Evolutionary conservation across 176 grass and related monocot genomes (phyloP).

Genomic region (Triticum turgidum): DNA sequence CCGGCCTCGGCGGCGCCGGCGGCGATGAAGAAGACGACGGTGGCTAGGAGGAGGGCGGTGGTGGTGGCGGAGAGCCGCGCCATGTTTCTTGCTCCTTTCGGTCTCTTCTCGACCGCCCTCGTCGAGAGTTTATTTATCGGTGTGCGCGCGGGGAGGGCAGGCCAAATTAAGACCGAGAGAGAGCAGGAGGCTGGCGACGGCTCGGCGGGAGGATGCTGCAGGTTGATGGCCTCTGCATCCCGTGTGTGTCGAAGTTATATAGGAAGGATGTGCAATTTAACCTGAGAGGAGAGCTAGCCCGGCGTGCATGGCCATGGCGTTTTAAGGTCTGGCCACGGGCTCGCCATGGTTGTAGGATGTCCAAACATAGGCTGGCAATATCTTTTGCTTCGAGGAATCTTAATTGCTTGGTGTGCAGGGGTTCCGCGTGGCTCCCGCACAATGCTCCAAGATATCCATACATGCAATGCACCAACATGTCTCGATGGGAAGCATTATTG

Average conservation of each 20-base stretch:
- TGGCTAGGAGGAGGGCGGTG: not conserved
- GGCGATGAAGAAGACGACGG: not conserved
- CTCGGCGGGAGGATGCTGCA: not conserved
- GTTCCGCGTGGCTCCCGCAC: not conserved
- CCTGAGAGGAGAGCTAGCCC: not conserved
- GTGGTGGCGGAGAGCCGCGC: constrained; percentile 14
- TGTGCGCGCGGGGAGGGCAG: not conserved
- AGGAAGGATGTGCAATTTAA: not conserved
- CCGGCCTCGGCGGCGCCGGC: not conserved
- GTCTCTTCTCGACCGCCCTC: constrained; percentile 27
- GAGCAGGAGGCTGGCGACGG: not conserved
- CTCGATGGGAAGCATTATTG: too few species aligned
- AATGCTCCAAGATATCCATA: not conserved
- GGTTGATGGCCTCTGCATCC: not conserved
- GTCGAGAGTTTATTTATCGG: not conserved
- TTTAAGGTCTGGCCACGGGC: not conserved
- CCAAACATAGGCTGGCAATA: not conserved
- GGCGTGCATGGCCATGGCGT: not conserved
- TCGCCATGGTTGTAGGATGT: constrained; percentile 8
- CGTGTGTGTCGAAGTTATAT: not conserved
- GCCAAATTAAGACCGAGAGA: not conserved
- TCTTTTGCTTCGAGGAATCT: not conserved
- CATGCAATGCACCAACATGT: not conserved
- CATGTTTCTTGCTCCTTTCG: constrained; percentile 22
- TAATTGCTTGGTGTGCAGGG: not conserved